Conservation (phyloP, 2,329 filamentous ascomycete genomes). For the Aspergillus proliferans region DNA sequence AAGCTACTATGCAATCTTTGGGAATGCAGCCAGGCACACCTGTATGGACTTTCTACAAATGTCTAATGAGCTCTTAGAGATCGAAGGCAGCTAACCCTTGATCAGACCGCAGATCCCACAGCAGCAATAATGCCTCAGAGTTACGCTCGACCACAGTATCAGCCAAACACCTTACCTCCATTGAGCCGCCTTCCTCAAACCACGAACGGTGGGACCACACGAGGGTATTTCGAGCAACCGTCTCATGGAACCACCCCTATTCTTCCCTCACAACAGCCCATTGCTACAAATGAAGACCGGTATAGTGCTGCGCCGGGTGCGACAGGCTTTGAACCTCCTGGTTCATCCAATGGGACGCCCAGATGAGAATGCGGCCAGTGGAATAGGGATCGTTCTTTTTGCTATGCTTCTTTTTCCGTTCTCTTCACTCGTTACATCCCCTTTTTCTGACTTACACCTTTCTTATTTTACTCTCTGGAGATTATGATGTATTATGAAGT, state of each 20-base stretch:
- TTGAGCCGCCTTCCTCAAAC: slow-evolving; percentile 27
- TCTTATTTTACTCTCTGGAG: slow-evolving; percentile 2
- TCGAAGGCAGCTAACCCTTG: slow-evolving; percentile 20
- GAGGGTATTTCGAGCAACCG: slow-evolving; percentile 29
- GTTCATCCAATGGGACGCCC: slow-evolving; percentile 27
- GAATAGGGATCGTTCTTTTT: slow-evolving; percentile 1
- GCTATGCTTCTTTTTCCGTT: slow-evolving; percentile 4
- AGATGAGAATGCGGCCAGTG: slow-evolving; percentile 15
- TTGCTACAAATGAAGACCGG: slow-evolving; percentile 26
- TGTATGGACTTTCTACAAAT: slow-evolving; percentile 26
- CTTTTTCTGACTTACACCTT: slow-evolving; percentile 7
- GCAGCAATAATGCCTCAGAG: slow-evolving; percentile 32
- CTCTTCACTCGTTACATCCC: slow-evolving; percentile 7
- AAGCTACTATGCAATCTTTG: slow-evolving; percentile 32
- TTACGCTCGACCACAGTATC: slow-evolving; percentile 29
- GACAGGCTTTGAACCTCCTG: slow-evolving; percentile 23
- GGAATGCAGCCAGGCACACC: slow-evolving; percentile 34
- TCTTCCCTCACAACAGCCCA: slow-evolving; percentile 27
- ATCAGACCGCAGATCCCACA: slow-evolving; percentile 31
- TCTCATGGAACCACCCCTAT: slow-evolving; percentile 28
- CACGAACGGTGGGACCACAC: slow-evolving; percentile 21
- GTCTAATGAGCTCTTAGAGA: slow-evolving; percentile 13
- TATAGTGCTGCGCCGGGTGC: slow-evolving; percentile 23
- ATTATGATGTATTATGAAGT: slow-evolving; percentile 4
- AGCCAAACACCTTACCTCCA: slow-evolving; percentile 24